Evolutionary conservation across 176 grass and related monocot species (phyloP).

Genomic region (Miscanthus lutarioriparius): DNA sequence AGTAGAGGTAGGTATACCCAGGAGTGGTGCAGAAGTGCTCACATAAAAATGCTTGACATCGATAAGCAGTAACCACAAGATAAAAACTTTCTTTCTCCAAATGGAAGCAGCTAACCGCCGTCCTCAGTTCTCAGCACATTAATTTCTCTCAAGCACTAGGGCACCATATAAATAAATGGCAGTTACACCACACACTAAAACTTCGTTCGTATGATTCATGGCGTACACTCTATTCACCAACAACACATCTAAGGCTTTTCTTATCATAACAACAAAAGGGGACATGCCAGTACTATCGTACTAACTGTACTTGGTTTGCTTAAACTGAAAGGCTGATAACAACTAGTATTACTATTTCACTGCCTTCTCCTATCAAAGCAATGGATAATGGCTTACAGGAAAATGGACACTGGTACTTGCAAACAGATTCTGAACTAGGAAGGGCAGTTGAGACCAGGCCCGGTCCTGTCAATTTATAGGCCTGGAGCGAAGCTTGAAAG

Average conservation of each 20-base stretch:
- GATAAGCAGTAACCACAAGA: background rate
- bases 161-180: slow-evolving; percentile 9
- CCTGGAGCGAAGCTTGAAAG: too few species aligned
- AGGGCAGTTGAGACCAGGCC: slow-evolving; percentile 2
- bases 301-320: slow-evolving; percentile 38
- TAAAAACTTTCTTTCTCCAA: background rate
- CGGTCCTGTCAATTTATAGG: too few species aligned
- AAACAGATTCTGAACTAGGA: slow-evolving; percentile 22
- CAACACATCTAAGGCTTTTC: background rate
- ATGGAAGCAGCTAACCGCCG: background rate
- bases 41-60: background rate
- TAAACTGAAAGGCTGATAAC: slow-evolving; percentile 16
- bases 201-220: slow-evolving; percentile 13
- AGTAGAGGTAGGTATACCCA: slow-evolving; percentile 4
- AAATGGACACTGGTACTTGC: background rate
- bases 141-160: background rate
- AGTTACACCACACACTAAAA: slow-evolving; percentile 34
- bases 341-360: background rate
- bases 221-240: slow-evolving; percentile 28
- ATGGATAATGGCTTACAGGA: background rate
- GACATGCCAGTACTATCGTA: background rate
- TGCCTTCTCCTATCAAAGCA: background rate
- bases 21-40: slow-evolving; percentile 23
- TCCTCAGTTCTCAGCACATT: background rate
- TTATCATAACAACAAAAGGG: slow-evolving; percentile 18